Evolutionary conservation across 2,329 filamentous ascomycete species (phyloP), one percentile per base, ranked within the genome.

Genomic region (Beauveria sp.): DNA sequence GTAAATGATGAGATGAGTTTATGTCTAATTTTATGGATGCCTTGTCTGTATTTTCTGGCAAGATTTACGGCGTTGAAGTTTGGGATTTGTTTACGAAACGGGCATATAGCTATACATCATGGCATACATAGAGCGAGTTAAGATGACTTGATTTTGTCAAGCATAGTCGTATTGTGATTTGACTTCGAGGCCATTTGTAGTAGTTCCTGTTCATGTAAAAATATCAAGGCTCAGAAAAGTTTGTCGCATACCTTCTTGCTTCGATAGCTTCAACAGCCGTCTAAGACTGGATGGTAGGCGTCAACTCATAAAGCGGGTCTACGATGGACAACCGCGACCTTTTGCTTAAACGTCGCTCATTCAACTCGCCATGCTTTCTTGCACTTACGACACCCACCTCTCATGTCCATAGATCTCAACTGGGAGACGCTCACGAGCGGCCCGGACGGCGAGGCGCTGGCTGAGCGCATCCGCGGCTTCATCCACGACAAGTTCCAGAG

Each of bases 341-440:
- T 30, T 6, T 20, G 16, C 18, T 37, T 10, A 37, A 52, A 40
- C 30, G 12, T 30, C 24, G 14, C 40, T 56, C 61, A 43, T 55
- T 34, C 47, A 41, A 56, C 34, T 22, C 20, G 14, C 46, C 55
- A 58, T 58, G 55, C 43, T 30, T 50, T 24, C 16, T 28, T 14
- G 26, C 10, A 24, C 1, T 22, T 2, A 12, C 57, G 18, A 53
- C 57, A n/a, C 4, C 40, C 26, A 28, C 48, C 12, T 37, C 26
- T 63, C 66, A 99, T 99, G 94, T 97, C 94, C 67, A 93, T 99
- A 79, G 92, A 97, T 71, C 88, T 99, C 73, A 92, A 96, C 76
- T 99, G 94, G 94, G 88, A 94, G 70, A 89, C 89, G 64, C 84
- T 97, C 71, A 97, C 93, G 24, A 87, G 86, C 64, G 94, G 94